Conservation (phyloP, 2,329 filamentous ascomycete species). For the Arthrobotrys sinensis region DNA sequence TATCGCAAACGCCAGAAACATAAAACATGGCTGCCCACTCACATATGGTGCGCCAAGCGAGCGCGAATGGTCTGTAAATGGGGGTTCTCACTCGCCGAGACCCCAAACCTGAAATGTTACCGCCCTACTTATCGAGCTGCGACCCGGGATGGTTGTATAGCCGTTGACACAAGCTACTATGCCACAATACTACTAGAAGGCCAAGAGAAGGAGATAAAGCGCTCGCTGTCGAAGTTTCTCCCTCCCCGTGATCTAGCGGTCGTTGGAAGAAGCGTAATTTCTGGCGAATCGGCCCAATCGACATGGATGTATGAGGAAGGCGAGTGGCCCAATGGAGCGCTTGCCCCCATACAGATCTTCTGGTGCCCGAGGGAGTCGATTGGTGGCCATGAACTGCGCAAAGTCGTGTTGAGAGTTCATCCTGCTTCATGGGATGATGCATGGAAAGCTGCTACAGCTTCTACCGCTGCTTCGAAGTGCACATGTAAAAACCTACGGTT, state of each 20-base stretch:
- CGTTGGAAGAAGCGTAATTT: constrained; percentile 75
- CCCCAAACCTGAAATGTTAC: constrained; percentile 91
- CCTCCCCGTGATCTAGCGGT: constrained; percentile 74
- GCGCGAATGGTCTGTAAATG: constrained; percentile 89
- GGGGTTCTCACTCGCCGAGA: constrained; percentile 88
- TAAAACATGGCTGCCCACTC: constrained; percentile 96
- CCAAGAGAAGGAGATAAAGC: constrained; percentile 74
- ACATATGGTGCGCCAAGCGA: constrained; percentile 92
- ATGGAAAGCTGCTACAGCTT: constrained; percentile 76
- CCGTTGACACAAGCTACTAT: constrained; percentile 96
- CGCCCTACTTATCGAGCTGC: constrained; percentile 86
- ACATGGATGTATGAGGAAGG: constrained; percentile 69
- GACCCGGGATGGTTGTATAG: constrained; percentile 81
- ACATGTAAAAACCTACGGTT: constrained; percentile 78
- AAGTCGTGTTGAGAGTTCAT: constrained; percentile 81
- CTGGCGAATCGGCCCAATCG: constrained; percentile 56
- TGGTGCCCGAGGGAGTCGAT: constrained; percentile 75
- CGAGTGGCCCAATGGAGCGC: constrained; percentile 72
- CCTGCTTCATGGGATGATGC: constrained; percentile 82
- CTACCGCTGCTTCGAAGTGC: constrained; percentile 72
- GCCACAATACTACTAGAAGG: constrained; percentile 87
- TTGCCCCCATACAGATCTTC: constrained; percentile 81
- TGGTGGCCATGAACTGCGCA: constrained; percentile 69
- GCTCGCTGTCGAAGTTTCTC: constrained; percentile 78
- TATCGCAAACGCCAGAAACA: constrained; percentile 87